phyloP scores from a whole-genome alignment of 225 moss, liverwort and hornwort genomes.

The Pseudisothecium myosuroides region DNA sequence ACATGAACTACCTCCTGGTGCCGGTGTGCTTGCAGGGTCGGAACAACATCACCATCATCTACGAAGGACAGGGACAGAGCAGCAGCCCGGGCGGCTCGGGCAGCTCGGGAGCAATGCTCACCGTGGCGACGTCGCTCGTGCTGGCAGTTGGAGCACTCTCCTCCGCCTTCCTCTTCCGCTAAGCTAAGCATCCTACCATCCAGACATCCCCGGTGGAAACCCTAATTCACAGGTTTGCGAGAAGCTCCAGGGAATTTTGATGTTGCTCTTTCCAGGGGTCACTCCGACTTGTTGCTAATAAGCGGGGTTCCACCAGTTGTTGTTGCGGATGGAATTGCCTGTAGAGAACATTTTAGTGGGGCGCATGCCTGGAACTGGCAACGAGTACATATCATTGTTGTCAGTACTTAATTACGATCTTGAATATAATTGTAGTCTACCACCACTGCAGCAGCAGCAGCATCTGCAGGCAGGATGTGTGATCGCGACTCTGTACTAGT shows the following conservation, averaged over 20 bases:
- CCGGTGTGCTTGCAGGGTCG: constrained; percentile 15
- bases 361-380: background rate
- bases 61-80: constrained; percentile 25
- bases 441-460: background rate
- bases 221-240: background rate
- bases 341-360: background rate
- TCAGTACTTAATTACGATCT: background rate
- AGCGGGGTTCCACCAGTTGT: background rate
- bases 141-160: constrained; percentile 5
- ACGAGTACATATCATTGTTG: background rate
- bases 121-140: background rate
- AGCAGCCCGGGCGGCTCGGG: constrained; percentile 8
- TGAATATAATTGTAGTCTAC: background rate
- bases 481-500: background rate
- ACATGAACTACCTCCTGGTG: constrained; percentile 34
- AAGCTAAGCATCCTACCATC: background rate
- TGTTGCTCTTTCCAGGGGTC: background rate
- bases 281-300: background rate
- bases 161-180: background rate
- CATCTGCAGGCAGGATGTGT: background rate
- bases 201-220: background rate
- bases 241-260: constrained; percentile 9
- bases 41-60: constrained; percentile 23
- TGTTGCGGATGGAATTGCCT: background rate
- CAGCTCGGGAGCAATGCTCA: constrained; percentile 1